Base-by-base conservation (phyloP, 768 basidiomycete species). In the Mycena belliarum region DNA sequence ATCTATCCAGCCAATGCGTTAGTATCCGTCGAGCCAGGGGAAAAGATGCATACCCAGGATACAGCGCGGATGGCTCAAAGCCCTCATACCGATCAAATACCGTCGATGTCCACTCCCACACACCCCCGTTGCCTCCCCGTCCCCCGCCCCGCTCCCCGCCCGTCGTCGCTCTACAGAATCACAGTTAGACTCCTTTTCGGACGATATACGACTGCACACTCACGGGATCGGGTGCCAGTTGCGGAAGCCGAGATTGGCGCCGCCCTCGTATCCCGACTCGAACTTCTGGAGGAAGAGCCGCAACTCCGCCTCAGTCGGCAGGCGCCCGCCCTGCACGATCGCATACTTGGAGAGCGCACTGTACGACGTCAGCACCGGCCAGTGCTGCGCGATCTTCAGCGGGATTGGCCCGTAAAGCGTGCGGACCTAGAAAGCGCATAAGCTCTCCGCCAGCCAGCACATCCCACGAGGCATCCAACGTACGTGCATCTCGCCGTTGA, bases 21-120 rank as follows among this genome's bases (percentile, higher is more conserved):
- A 46, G 43, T 11, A n/a, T n/a, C n/a, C 4, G 3, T 10, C 16
- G 24, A 9, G 16, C 2, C 9, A 1, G 14, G 20, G 14, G n/a
- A 7, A 24, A 24, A 38, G 28, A 78, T 18, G 91, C 91, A 65
- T 88, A 95, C 78, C 93, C 97, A 24, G 97, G 97, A 70, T 98
- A 99, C 47, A 96, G 67, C 33, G 72, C 72, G 1, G 91, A 94
- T 10, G 86, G 78, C 43, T 78, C 78, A 68, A 88, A 99, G 0
- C 93, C 95, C 2, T 92, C 86, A 59, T 84, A 78, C 25, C 75
- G 77, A 21, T 85, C 87, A 43, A 95, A 81, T 26, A 80, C 63
- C 16, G 94, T 95, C 20, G 88, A 89, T 0, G 96, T 97, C 95
- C 95, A 98, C 76, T 98, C 95, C 95, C 96, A 99, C 16, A 97